These are phyloP conservation scores for Stemphylium vesicarium DNA, from an alignment of 2,329 filamentous ascomycete species.

Conservation along the genomic window DNA sequence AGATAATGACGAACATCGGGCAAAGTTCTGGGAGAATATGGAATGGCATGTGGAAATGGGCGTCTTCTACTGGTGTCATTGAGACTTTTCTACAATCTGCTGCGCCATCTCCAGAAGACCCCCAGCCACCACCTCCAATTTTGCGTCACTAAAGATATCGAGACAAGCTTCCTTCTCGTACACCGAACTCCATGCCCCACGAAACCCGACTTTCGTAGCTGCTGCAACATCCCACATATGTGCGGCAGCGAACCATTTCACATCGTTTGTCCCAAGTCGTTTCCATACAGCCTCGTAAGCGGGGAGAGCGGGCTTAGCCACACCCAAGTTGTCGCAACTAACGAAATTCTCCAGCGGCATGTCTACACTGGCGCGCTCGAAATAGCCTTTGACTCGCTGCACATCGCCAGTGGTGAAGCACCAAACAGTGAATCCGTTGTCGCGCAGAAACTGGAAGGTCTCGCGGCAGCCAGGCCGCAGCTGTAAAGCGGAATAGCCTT, in stretches of 20 bases:
- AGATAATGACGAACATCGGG: no score
- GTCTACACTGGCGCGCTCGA: slow-evolving; percentile 55
- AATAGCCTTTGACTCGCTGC: slow-evolving; percentile 57
- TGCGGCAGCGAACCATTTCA: slow-evolving; percentile 64
- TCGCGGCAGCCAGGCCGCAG: slow-evolving; percentile 8
- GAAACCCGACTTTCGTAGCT: slow-evolving; percentile 56
- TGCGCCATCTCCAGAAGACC: slow-evolving; percentile 13
- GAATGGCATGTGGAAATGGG: no score
- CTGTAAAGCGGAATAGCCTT: slow-evolving; percentile 13
- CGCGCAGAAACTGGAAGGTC: slow-evolving; percentile 12
- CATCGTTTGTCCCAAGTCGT: slow-evolving; percentile 49
- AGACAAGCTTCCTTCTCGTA: slow-evolving; percentile 17
- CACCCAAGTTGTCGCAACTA: slow-evolving; percentile 56
- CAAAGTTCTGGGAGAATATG: no score
- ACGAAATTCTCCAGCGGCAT: slow-evolving; percentile 61
- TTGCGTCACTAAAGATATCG: slow-evolving; percentile 14
- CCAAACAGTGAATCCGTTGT: slow-evolving; percentile 18
- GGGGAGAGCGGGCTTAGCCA: slow-evolving; percentile 59
- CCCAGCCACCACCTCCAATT: slow-evolving; percentile 14
- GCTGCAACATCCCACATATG: slow-evolving; percentile 67
- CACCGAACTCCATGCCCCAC: slow-evolving; percentile 18
- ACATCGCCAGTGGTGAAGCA: slow-evolving; percentile 17
- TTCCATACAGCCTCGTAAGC: slow-evolving; percentile 56
- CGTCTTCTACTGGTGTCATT: neutral
- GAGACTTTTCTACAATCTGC: slow-evolving; percentile 15